These are phyloP conservation scores for Bocquillonia castaneifolia DNA, from an alignment of 441 rosid genomes.

Conservation along the genomic window DNA sequence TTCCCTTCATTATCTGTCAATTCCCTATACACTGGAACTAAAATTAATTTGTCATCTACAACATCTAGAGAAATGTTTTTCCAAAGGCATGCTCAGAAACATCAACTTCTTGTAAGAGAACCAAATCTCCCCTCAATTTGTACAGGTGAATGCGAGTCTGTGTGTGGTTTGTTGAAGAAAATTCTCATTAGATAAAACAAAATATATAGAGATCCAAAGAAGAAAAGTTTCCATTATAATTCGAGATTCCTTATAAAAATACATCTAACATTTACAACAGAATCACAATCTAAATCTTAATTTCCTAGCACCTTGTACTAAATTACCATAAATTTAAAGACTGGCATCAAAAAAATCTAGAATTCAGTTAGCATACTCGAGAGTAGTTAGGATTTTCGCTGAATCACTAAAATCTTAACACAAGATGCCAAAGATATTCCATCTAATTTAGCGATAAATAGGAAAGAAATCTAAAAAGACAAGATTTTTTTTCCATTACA, in stretches of 20 bases:
- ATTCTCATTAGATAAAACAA: not conserved
- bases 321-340: not conserved
- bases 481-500: not conserved
- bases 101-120: not conserved
- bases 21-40: not conserved
- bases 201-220: slow-evolving; percentile 2
- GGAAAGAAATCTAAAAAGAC: not conserved
- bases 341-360: not conserved
- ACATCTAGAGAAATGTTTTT: not conserved
- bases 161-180: too few relatives aligned
- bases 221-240: slow-evolving; percentile 6
- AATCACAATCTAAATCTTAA: slow-evolving; percentile 7
- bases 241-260: slow-evolving; percentile 10
- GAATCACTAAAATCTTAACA: slow-evolving; percentile 6
- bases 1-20: not conserved
- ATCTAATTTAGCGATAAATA: not conserved
- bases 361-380: slow-evolving; percentile 2
- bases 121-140: not conserved
- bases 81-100: not conserved
- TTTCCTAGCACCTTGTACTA: slow-evolving; percentile 4
- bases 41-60: not conserved
- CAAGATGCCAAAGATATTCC: not conserved
- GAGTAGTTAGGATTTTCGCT: not conserved
- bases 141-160: not conserved
- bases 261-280: not conserved